A percentile compares a stretch with the other conserved stretches of the same genome.
Evolutionary conservation across 2,329 filamentous ascomycete genomes (phyloP).

Genomic region (Trichoderma aggressivum): DNA sequence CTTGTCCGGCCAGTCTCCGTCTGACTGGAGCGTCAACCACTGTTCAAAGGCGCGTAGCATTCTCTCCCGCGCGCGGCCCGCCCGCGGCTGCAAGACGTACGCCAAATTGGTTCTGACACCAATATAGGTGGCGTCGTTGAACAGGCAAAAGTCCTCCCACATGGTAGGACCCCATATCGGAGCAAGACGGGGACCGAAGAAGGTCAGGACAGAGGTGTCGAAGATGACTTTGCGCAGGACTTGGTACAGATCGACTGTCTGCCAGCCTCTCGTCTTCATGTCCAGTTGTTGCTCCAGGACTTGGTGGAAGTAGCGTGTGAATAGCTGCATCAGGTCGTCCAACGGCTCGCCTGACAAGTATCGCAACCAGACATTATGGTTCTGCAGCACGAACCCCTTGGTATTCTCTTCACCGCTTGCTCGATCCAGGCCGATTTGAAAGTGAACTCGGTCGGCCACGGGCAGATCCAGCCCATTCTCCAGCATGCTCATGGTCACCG

Average conservation of each 20-base stretch:
- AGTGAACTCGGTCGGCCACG: not conserved
- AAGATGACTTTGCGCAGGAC: not conserved
- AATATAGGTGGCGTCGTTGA: slow-evolving; percentile 8
- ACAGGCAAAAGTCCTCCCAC: slow-evolving; percentile 5
- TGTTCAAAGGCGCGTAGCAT: slow-evolving; percentile 8
- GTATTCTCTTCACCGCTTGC: not conserved
- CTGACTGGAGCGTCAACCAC: not conserved
- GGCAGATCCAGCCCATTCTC: slow-evolving; percentile 4
- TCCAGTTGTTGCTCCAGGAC: not conserved
- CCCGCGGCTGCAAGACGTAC: not conserved
- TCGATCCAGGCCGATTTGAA: not conserved
- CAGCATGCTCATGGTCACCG: slow-evolving; percentile 2
- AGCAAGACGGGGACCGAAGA: slow-evolving; percentile 5
- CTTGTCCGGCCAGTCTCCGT: not conserved
- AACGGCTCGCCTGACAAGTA: not conserved
- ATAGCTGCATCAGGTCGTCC: not conserved
- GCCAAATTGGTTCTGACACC: not conserved
- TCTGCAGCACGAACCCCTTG: not conserved
- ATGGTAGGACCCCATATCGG: not conserved
- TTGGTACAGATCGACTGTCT: not conserved
- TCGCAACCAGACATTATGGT: slow-evolving; percentile 1
- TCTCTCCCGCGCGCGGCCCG: not conserved
- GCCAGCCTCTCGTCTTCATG: not conserved
- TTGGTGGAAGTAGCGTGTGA: not conserved
- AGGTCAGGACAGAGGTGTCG: not conserved